phyloP scores from a whole-genome alignment of 1,284 basidiomycete genomes.

The Marasmius fiardii region DNA sequence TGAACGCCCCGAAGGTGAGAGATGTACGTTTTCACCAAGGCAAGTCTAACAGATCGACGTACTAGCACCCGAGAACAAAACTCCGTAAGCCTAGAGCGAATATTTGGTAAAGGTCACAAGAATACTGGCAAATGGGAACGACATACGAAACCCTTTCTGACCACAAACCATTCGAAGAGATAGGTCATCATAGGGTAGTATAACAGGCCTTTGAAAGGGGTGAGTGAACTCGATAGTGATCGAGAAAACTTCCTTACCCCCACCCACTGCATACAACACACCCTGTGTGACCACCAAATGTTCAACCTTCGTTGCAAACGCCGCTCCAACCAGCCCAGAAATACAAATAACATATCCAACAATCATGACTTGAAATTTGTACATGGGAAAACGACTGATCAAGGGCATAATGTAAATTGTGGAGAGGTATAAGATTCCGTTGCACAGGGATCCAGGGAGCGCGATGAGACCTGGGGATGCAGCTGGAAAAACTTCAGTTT shows the following conservation, averaged over 20 bases:
- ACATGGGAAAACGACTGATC: slow-evolving; percentile 8
- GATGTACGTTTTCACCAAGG: neutral
- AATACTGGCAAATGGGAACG: neutral
- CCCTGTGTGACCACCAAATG: slow-evolving; percentile 13
- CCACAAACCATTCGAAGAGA: slow-evolving; percentile 14
- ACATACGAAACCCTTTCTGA: slow-evolving; percentile 12
- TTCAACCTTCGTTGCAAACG: slow-evolving; percentile 6
- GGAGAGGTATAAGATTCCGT: slow-evolving; percentile 10
- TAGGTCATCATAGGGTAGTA: slow-evolving; percentile 15
- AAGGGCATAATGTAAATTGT: slow-evolving; percentile 9
- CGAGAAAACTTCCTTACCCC: slow-evolving; percentile 8
- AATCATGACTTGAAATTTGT: slow-evolving; percentile 8
- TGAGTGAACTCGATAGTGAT: neutral
- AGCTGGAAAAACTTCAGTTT: slow-evolving; percentile 2
- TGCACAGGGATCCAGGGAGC: slow-evolving; percentile 12
- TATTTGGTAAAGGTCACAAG: neutral
- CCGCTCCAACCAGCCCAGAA: slow-evolving; percentile 12
- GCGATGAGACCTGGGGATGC: slow-evolving; percentile 7
- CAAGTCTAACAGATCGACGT: neutral
- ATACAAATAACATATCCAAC: slow-evolving; percentile 9
- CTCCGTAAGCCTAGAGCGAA: slow-evolving; percentile 9
- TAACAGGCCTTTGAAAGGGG: slow-evolving; percentile 5
- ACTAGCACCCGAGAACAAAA: slow-evolving; percentile 15
- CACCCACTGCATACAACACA: slow-evolving; percentile 12
- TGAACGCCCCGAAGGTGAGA: neutral